Percentiles rank a stretch among this genome's conserved stretches.
Evolutionary conservation across 768 basidiomycete genomes (phyloP).

Genomic region (Mycena belliarum): DNA sequence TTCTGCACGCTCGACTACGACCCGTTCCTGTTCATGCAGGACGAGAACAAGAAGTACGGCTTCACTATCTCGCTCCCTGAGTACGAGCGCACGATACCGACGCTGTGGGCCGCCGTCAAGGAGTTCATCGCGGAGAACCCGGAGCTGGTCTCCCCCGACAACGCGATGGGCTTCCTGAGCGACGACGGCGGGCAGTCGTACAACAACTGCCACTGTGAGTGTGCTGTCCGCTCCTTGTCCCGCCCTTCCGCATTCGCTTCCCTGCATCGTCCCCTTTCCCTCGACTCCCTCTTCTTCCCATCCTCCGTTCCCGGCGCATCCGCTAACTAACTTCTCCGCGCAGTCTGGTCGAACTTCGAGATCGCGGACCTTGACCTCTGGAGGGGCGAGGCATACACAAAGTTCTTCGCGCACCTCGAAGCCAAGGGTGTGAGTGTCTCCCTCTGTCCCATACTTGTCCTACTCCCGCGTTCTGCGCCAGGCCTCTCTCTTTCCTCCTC

Average conservation of each 20-base stretch:
- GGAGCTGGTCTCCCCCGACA: slow-evolving; percentile 43
- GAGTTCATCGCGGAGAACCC: slow-evolving; percentile 46
- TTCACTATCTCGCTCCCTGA: slow-evolving; percentile 60
- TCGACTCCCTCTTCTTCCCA: no score
- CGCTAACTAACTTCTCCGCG: background rate
- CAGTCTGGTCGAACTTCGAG: slow-evolving; percentile 51
- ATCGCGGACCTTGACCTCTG: slow-evolving; percentile 50
- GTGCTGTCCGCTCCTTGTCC: background rate
- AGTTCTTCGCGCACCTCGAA: slow-evolving; percentile 51
- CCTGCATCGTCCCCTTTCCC: no score
- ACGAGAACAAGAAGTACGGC: slow-evolving; percentile 50
- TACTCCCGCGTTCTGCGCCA: no score
- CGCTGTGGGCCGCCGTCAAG: slow-evolving; percentile 58
- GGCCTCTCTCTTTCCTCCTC: no score
- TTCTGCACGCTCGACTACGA: slow-evolving; percentile 54
- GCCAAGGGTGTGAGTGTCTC: slow-evolving; percentile 32
- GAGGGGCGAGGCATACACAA: slow-evolving; percentile 47
- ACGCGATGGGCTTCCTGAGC: slow-evolving; percentile 47
- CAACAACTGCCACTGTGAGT: slow-evolving; percentile 57
- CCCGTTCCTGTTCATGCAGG: slow-evolving; percentile 61
- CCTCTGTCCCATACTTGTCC: no score
- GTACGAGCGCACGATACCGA: slow-evolving; percentile 59
- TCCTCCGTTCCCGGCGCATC: background rate
- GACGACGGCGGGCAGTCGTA: slow-evolving; percentile 46
- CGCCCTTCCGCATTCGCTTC: no score